Evolutionary conservation across 75 land plant species (phyloP).

Genomic region (Selaginella moellendorffii): DNA sequence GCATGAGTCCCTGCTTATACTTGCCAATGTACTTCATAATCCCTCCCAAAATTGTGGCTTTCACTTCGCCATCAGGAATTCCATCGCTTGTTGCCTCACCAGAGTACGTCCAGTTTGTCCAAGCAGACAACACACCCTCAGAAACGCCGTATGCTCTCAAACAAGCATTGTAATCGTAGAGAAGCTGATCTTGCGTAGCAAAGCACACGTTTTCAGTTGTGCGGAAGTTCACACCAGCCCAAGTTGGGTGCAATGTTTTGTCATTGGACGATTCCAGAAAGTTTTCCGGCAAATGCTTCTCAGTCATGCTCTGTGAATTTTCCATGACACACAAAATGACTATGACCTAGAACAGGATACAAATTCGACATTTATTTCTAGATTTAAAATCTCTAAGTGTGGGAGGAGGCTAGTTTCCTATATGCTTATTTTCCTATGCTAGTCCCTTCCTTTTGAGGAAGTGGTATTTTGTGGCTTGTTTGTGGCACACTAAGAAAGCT

Average conservation of each 20-base stretch:
- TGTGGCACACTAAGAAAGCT: no score
- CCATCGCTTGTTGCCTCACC: neutral
- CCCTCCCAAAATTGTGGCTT: neutral
- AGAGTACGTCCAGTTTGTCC: neutral
- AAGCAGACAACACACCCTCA: neutral
- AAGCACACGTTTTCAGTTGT: slow-evolving; percentile 5
- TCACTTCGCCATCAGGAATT: neutral
- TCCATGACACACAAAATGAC: no score
- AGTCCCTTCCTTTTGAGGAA: no score
- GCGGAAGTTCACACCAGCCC: neutral
- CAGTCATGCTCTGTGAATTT: no score
- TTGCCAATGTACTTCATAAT: neutral
- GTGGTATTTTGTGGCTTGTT: no score
- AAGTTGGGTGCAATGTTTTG: neutral
- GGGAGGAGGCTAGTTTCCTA: no score
- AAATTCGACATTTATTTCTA: no score
- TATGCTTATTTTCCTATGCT: no score
- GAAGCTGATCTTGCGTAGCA: neutral
- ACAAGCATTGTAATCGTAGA: neutral
- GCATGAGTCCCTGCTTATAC: neutral
- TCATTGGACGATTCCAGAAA: no score
- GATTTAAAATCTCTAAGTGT: no score
- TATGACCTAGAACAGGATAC: no score
- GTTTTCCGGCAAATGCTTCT: no score
- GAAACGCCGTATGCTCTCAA: neutral